A percentile compares a stretch with the other conserved stretches of the same genome.
Evolutionary conservation across 73 alveolate genomes (phyloP).

Genomic region (Stentor roeselii): DNA sequence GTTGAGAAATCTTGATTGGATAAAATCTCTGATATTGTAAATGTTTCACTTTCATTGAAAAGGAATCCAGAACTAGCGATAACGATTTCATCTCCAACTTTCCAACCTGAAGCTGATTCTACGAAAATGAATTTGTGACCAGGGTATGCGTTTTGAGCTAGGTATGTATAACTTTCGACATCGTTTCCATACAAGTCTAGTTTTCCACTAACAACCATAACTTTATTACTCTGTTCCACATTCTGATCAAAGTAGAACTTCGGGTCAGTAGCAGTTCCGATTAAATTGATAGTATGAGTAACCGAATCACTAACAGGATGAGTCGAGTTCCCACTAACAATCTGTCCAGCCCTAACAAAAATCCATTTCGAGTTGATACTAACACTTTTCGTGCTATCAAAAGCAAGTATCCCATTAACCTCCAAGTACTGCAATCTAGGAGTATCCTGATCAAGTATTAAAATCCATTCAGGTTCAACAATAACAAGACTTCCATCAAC

Average conservation of each 20-base stretch:
- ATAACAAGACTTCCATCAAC: conserved; percentile 7
- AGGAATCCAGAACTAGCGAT: conserved; percentile 16
- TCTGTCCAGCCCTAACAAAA: conserved; percentile 56
- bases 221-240: conserved; percentile 56
- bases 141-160: conserved; percentile 22
- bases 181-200: conserved; percentile 43
- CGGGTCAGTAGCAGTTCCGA: neutral
- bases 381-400: conserved; percentile 15
- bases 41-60: neutral
- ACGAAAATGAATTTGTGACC: conserved; percentile 25
- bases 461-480: conserved; percentile 34
- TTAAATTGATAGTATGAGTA: neutral
- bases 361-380: conserved; percentile 32
- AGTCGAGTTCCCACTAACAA: conserved; percentile 33
- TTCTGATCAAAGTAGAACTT: conserved; percentile 19
- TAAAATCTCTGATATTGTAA: neutral
- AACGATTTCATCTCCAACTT: conserved; percentile 35
- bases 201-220: conserved; percentile 37
- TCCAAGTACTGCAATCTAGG: conserved; percentile 25
- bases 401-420: conserved; percentile 31
- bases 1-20: neutral
- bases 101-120: conserved; percentile 33
- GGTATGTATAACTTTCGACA: neutral
- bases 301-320: neutral
- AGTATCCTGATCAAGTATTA: conserved; percentile 39